Percentiles rank a stretch among this genome's conserved stretches.
phyloP scores from a whole-genome alignment of 2,329 filamentous ascomycete genomes.

The Calonectria pseudoreteaudii region DNA sequence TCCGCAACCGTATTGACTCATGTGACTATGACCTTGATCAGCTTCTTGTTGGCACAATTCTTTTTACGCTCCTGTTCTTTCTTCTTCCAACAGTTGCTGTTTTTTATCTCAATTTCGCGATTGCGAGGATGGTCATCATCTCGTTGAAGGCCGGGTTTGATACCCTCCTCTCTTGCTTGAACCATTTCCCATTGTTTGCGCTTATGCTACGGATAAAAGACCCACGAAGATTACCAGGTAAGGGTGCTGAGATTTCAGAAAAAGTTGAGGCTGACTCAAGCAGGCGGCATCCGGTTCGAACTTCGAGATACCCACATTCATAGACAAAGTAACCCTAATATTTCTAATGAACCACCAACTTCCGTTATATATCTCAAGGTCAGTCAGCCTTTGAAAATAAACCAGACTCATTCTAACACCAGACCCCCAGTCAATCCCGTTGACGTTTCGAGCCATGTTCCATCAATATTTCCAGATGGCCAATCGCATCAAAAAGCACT shows the following conservation, averaged over 20 bases:
- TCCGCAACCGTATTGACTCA: constrained; percentile 97
- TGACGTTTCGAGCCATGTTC: constrained; percentile 94
- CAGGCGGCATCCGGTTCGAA: constrained; percentile 84
- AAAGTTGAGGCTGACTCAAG: constrained; percentile 12
- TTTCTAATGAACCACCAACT: constrained; percentile 66
- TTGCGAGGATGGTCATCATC: constrained; percentile 95
- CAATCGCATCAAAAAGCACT: constrained; percentile 92
- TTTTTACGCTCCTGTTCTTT: constrained; percentile 96
- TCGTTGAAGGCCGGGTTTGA: constrained; percentile 91
- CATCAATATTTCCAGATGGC: constrained; percentile 97
- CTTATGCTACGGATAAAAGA: constrained; percentile 97
- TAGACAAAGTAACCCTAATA: constrained; percentile 54
- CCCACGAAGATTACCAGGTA: constrained; percentile 86
- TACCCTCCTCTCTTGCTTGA: constrained; percentile 90
- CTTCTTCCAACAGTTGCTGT: constrained; percentile 94
- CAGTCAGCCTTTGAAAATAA: constrained; percentile 33
- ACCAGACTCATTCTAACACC: constrained; percentile 1
- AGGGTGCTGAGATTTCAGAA: constrained; percentile 31
- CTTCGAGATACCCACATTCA: constrained; percentile 77
- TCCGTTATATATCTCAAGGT: constrained; percentile 92
- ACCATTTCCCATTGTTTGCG: constrained; percentile 97
- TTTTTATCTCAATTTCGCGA: constrained; percentile 96
- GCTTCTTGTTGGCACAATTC: constrained; percentile 92
- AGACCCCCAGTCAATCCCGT: constrained; percentile 78
- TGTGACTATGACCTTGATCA: constrained; percentile 99